Percentiles rank a stretch among this genome's conserved stretches.
Conservation (phyloP, 2,329 filamentous ascomycete species). For the Teratosphaeria destructans region DNA sequence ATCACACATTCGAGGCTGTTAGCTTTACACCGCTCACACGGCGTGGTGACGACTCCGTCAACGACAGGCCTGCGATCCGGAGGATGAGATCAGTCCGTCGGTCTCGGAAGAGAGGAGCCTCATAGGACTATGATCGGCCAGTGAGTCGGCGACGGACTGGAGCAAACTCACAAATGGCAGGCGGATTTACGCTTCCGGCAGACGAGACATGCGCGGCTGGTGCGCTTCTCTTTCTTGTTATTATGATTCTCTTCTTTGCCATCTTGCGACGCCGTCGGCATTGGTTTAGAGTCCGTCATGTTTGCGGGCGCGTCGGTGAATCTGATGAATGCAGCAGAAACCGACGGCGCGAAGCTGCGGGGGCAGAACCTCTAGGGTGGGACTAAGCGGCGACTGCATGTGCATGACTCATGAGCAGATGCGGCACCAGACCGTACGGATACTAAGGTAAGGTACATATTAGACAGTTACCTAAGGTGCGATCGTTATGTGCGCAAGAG, state of each 20-base stretch:
- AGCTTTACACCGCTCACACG: slow-evolving; percentile 48
- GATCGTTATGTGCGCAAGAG: neutral
- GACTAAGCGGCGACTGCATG: neutral
- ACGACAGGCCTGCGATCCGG: slow-evolving; percentile 27
- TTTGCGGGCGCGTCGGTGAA: neutral
- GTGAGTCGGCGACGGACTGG: neutral
- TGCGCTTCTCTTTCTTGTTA: slow-evolving; percentile 12
- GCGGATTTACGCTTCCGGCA: slow-evolving; percentile 15
- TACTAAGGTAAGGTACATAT: too few relatives aligned
- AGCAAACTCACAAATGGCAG: slow-evolving; percentile 13
- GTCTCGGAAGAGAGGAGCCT: neutral
- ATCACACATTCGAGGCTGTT: slow-evolving; percentile 50
- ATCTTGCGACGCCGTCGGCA: neutral
- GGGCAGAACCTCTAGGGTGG: neutral
- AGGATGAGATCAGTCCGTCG: neutral
- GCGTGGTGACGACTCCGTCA: slow-evolving; percentile 41
- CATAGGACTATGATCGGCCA: neutral
- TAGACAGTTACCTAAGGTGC: neutral
- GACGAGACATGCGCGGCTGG: slow-evolving; percentile 13
- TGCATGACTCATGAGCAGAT: neutral
- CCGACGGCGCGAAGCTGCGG: neutral
- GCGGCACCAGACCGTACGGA: too few relatives aligned
- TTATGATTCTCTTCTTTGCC: neutral
- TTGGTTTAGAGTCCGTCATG: neutral
- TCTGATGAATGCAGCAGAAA: neutral